These are phyloP conservation scores for Viola pubescens DNA, from an alignment of 441 rosid species.

Conservation along the genomic window DNA sequence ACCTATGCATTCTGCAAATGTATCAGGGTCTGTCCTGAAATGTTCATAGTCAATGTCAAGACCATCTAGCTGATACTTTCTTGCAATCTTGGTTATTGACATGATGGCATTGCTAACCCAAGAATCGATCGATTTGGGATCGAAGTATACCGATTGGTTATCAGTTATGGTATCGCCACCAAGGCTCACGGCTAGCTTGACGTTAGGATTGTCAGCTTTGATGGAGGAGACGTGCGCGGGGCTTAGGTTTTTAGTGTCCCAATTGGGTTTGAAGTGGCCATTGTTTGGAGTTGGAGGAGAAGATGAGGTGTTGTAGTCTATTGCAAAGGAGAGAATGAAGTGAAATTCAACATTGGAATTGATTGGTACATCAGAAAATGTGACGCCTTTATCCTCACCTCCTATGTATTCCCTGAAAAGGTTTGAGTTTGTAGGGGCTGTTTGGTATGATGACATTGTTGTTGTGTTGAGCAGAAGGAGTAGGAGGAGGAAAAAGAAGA, in stretches of 20 bases:
- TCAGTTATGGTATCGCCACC: constrained; percentile 38
- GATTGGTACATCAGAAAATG: constrained; percentile 43
- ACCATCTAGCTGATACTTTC: constrained; percentile 34
- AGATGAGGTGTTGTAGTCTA: constrained; percentile 32
- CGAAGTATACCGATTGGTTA: constrained; percentile 16
- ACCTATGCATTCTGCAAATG: constrained; percentile 46
- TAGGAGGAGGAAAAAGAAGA: too few species aligned
- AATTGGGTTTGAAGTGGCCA: constrained; percentile 37
- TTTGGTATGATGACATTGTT: not conserved
- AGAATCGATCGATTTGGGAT: constrained; percentile 32
- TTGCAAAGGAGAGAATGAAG: constrained; percentile 53
- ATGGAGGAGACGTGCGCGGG: constrained; percentile 32
- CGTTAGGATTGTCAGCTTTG: constrained; percentile 31
- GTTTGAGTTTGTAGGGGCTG: constrained; percentile 32
- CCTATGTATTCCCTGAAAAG: constrained; percentile 59
- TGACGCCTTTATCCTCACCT: constrained; percentile 38
- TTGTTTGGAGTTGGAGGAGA: constrained; percentile 34
- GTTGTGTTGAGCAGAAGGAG: too few species aligned
- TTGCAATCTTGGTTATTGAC: constrained; percentile 34
- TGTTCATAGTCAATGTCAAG: constrained; percentile 50
- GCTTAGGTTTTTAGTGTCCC: constrained; percentile 37
- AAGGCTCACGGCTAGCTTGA: constrained; percentile 52
- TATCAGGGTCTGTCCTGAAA: constrained; percentile 36
- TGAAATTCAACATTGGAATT: constrained; percentile 39
- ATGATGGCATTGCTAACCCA: constrained; percentile 45